These are phyloP conservation scores for Acacia confusa DNA, from an alignment of 306 rosid genomes.

Conservation along the genomic window DNA sequence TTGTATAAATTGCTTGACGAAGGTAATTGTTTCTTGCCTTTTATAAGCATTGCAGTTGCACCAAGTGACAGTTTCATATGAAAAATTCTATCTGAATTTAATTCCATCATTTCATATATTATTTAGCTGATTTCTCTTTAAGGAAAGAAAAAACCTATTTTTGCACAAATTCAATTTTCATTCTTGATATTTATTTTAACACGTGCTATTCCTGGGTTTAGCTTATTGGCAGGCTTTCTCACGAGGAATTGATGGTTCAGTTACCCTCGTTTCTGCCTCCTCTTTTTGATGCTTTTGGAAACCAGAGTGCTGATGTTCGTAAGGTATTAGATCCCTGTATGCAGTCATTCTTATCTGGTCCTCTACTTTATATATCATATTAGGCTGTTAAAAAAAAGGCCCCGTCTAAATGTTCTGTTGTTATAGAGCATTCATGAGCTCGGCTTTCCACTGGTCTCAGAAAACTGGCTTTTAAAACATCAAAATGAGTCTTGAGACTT, in stretches of 20 bases:
- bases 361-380: constrained; percentile 7
- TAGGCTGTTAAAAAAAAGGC: constrained; percentile 6
- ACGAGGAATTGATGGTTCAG: constrained; percentile 84
- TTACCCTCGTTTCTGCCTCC: constrained; percentile 94
- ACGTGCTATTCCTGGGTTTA: constrained; percentile 36
- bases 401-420: constrained; percentile 13
- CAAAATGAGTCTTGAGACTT: neutral
- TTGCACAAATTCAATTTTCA: constrained; percentile 29
- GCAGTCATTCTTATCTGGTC: constrained; percentile 9
- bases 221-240: constrained; percentile 90
- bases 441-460: constrained; percentile 2
- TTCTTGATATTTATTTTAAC: constrained; percentile 12
- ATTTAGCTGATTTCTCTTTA: neutral
- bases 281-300: constrained; percentile 94
- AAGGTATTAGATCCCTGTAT: constrained; percentile 57
- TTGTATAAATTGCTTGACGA: constrained; percentile 86
- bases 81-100: neutral
- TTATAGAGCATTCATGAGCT: constrained; percentile 13
- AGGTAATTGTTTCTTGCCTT: constrained; percentile 50
- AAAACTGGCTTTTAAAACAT: neutral
- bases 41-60: constrained; percentile 21
- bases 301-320: constrained; percentile 97
- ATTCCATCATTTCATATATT: neutral
- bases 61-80: neutral
- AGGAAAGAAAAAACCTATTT: neutral